A percentile compares a stretch with the other conserved stretches of the same genome.
Evolutionary conservation across 73 alveolate species (phyloP).

Genomic region (Paramecium sexaurelia): DNA sequence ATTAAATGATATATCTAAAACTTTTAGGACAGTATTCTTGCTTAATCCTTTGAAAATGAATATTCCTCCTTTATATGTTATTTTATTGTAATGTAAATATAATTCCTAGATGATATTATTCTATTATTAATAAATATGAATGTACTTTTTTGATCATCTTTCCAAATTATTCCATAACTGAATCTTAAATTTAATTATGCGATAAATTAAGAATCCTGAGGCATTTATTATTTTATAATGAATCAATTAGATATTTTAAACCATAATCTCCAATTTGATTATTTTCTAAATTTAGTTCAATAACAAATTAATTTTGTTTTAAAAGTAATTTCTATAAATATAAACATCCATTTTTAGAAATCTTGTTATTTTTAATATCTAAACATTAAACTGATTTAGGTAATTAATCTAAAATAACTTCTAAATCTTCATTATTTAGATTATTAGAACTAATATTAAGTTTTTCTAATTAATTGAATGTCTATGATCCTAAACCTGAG

Average conservation of each 20-base stretch:
- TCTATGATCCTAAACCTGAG: constrained; percentile 10
- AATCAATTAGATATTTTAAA: not conserved
- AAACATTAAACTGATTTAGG: not conserved
- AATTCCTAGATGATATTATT: constrained; percentile 40
- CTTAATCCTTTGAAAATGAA: constrained; percentile 34
- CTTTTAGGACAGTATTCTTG: constrained; percentile 52
- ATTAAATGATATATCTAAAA: constrained; percentile 50
- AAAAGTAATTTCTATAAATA: not conserved
- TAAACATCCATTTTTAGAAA: not conserved
- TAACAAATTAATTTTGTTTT: not conserved
- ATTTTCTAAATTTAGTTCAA: constrained; percentile 48
- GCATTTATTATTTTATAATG: constrained; percentile 15
- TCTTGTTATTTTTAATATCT: not conserved
- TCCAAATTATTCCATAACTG: not conserved
- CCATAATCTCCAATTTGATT: constrained; percentile 52
- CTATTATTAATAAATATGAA: not conserved
- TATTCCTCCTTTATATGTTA: constrained; percentile 39
- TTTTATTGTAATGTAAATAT: constrained; percentile 53
- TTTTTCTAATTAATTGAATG: not conserved
- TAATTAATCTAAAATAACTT: not conserved
- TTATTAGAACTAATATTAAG: not conserved
- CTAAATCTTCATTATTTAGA: not conserved
- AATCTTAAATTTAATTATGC: constrained; percentile 12
- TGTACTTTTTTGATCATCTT: constrained; percentile 16
- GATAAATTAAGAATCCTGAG: constrained; percentile 52